Evolutionary conservation across 371 early-diverging fungal species (phyloP), one percentile per base, ranked within the genome.

Genomic region (Lichtheimia ramosa): DNA sequence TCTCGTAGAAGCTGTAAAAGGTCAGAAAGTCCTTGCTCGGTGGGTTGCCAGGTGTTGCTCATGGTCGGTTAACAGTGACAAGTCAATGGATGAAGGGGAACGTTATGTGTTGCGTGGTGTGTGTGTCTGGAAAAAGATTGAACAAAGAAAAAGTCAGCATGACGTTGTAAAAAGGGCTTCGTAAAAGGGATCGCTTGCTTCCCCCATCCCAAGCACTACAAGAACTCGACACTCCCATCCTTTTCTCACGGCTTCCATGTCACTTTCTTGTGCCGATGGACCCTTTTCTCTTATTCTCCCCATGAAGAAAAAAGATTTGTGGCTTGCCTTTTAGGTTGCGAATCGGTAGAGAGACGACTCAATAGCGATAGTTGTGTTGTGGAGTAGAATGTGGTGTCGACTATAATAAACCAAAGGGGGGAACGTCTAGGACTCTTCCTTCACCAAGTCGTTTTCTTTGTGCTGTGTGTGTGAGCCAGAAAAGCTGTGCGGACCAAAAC

Each of bases 11-110:
- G 70, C 48, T 76, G 67, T 59, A 79, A 64, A 27, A 79, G 68
- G 62, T 79, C 80, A 52, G 71, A 65, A 63, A 79, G 74, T 62
- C 80, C 80, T 71, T 79, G 74, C 48, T 72, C 68, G 48, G 70
- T 70, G 18, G 80, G 80, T 60, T 76, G 80, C 80, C 80, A 79
- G 10, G 34, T 34, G 48, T 58, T 56, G 58, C 74, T 76, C 80
- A 79, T 79, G 40, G 28, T 16, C 20, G 51, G 3, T 52, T 27
- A 16, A 28, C 3, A 18, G 34, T 3, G 27, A 27, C 34, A 34
- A 10, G 34, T 34, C 34, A 34, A 34, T 34, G 56, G 28, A 27
- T 42, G 56, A 55, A 14, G 43, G 25, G 27, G 24, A 3, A 13
- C 7, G 54, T 7, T 25, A 2, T 25, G 27, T 27, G 27, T n/a